These are phyloP conservation scores for Citrus sinensis DNA, from an alignment of 345 rosid genomes.

Conservation along the genomic window DNA sequence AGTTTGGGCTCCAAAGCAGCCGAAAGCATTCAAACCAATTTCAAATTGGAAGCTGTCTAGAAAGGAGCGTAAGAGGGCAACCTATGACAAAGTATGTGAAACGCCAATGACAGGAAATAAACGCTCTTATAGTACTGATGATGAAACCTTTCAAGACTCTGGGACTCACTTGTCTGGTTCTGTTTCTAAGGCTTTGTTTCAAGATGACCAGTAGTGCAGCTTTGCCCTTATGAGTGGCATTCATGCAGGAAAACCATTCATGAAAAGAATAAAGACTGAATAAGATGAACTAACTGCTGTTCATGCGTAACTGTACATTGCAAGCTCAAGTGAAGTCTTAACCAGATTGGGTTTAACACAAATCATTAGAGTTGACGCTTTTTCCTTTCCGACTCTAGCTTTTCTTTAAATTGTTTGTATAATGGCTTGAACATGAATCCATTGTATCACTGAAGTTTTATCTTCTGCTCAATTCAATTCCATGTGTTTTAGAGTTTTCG, in stretches of 20 bases:
- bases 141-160: constrained; percentile 26
- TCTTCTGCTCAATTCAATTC: constrained; percentile 1
- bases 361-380: not conserved
- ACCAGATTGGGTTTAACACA: not conserved
- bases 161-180: constrained; percentile 30
- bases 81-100: constrained; percentile 67
- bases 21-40: constrained; percentile 27
- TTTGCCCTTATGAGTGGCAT: not conserved
- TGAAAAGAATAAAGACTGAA: not conserved
- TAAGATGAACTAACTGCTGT: not conserved
- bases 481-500: not conserved
- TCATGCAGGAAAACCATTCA: not conserved
- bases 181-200: constrained; percentile 78
- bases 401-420: constrained; percentile 3
- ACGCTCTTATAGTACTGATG: constrained; percentile 25
- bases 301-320: not conserved
- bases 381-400: not conserved
- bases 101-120: constrained; percentile 64
- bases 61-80: constrained; percentile 38
- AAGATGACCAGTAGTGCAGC: constrained; percentile 31
- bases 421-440: not conserved
- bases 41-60: constrained; percentile 42
- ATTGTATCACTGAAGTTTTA: not conserved
- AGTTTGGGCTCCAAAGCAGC: constrained; percentile 91
- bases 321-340: not conserved